These are phyloP conservation scores for Hypoxylon perforatum DNA, from an alignment of 495 filamentous ascomycete species.

Conservation along the genomic window DNA sequence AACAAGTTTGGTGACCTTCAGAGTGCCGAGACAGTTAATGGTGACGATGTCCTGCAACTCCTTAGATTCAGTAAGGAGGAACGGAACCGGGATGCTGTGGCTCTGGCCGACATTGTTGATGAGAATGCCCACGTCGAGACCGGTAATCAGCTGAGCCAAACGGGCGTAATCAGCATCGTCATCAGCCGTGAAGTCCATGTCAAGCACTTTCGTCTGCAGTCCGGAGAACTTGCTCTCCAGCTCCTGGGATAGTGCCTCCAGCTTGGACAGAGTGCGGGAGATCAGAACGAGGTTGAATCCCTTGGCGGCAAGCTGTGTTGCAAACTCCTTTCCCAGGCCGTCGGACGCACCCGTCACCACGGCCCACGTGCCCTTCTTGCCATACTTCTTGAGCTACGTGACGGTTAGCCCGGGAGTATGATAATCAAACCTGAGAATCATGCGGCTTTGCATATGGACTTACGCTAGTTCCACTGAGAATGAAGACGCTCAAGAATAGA, in stretches of 20 bases:
- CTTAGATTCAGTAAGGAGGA: slow-evolving; percentile 76
- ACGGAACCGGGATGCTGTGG: slow-evolving; percentile 91
- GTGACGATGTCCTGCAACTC: slow-evolving; percentile 92
- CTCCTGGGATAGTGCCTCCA: slow-evolving; percentile 78
- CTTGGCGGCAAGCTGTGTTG: slow-evolving; percentile 85
- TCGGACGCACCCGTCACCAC: slow-evolving; percentile 96
- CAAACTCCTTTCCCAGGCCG: slow-evolving; percentile 97
- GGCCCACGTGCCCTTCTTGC: slow-evolving; percentile 91
- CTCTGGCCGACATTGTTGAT: slow-evolving; percentile 98
- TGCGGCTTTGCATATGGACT: slow-evolving; percentile 27
- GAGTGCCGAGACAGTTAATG: slow-evolving; percentile 91
- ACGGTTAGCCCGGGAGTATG: slow-evolving; percentile 12
- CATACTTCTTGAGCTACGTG: slow-evolving; percentile 85
- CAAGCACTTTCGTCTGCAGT: slow-evolving; percentile 76
- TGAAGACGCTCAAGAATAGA: slow-evolving; percentile 78
- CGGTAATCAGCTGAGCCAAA: slow-evolving; percentile 72
- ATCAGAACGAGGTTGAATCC: slow-evolving; percentile 95
- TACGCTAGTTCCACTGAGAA: slow-evolving; percentile 73
- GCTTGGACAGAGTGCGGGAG: slow-evolving; percentile 91
- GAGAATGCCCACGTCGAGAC: slow-evolving; percentile 85
- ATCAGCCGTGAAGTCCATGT: slow-evolving; percentile 92
- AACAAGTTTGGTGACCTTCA: slow-evolving; percentile 85
- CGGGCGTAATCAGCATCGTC: slow-evolving; percentile 78
- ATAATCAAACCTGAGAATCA: not conserved
- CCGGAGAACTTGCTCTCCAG: slow-evolving; percentile 73